Evolutionary conservation across 495 filamentous ascomycete species (phyloP), one percentile per base, ranked within the genome.

Genomic region (Daldinia bambusicola): DNA sequence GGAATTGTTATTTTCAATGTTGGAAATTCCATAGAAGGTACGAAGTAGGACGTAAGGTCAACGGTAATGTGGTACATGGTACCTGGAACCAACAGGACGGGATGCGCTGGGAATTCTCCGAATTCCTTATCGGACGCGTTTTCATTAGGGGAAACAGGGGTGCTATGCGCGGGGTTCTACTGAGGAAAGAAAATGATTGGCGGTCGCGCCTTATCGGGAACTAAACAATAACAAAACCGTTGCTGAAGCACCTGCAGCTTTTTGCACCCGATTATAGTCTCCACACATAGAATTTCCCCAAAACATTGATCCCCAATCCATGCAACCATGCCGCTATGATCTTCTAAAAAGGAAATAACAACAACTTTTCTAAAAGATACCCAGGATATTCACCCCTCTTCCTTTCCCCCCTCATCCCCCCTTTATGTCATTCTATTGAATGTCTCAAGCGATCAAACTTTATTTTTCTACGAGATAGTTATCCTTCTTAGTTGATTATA

Each of bases 151-250:
- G 55, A 55, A 20, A 1, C 34, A 36, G 34, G 34, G 34, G 34
- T 36, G 9, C 6, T 45, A 45, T 14, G 67, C 70, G 55, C 55
- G 65, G 64, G 60, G 63, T 62, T 34, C 50, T 32, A 14, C 53
- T 53, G 4, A 51, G 56, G 52, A 60, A 38, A 52, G 6, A 10
- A 16, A 45, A 12, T 43, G 68, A 71, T 71, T 66, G 62, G 61
- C 9, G 8, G 32, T 51, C 40, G 41, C 57, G 57, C 40, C 65
- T 66, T 55, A 55, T 71, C 52, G 32, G 56, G 65, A 72, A 70
- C 55, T 63, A 79, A 79, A 79, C 74, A 78, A 79, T 78, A 84
- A 79, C 75, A 77, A 74, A 74, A 59, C 65, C 61, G 82, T 84
- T 84, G 82, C 82, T 67, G 71, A 77, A 80, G 77, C 66, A 74